These are phyloP conservation scores for Podospora pseudoanserina DNA, from an alignment of 495 filamentous ascomycete genomes.

Conservation along the genomic window DNA sequence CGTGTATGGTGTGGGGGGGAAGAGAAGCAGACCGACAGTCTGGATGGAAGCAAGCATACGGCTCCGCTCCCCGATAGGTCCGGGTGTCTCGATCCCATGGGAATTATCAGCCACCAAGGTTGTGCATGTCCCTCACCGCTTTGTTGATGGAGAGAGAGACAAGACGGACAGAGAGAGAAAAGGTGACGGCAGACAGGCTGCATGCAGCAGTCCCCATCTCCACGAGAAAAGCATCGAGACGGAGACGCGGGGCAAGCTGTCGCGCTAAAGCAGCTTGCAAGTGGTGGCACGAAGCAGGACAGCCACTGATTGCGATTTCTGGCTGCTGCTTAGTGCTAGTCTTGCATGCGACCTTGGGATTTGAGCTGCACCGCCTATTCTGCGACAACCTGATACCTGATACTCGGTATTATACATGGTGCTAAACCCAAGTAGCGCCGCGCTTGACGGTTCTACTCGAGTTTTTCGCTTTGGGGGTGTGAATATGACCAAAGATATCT, in stretches of 20 bases:
- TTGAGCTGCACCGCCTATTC: conserved; percentile 1
- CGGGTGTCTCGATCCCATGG: neutral
- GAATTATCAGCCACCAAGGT: no score
- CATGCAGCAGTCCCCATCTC: conserved; percentile 18
- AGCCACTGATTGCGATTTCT: neutral
- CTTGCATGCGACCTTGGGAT: neutral
- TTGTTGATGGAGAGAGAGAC: conserved; percentile 9
- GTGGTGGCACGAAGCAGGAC: neutral
- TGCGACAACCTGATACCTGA: neutral
- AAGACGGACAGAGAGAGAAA: neutral
- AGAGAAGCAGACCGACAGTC: neutral
- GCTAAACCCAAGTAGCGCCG: conserved; percentile 2
- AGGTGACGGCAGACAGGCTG: conserved; percentile 19
- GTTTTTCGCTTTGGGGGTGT: conserved; percentile 10
- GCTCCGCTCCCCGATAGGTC: conserved; percentile 13
- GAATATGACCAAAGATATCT: conserved; percentile 1
- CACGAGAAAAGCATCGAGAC: neutral
- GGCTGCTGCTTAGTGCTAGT: neutral
- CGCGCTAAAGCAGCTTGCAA: neutral
- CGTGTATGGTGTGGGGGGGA: neutral
- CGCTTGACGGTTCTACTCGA: neutral
- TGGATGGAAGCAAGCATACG: conserved; percentile 4
- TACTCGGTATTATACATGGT: neutral
- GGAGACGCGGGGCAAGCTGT: neutral
- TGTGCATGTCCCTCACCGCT: conserved; percentile 16